These are phyloP conservation scores for Taiozyma sp. DNA, from an alignment of 1,139 yeast species.

Conservation along the genomic window DNA sequence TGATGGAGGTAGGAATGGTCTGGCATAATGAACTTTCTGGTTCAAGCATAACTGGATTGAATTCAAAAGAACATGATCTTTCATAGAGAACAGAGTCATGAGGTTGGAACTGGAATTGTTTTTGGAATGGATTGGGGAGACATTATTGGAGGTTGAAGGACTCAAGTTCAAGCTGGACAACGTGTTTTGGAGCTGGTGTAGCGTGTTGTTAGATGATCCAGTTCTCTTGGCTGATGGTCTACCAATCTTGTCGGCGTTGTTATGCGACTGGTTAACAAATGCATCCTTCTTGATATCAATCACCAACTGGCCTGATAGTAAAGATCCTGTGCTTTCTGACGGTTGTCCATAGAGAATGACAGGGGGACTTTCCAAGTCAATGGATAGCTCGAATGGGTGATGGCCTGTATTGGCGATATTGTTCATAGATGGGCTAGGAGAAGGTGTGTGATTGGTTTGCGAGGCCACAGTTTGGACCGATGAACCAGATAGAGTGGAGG, in stretches of 20 bases:
- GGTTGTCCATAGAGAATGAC: slow-evolving; percentile 78
- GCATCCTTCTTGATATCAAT: slow-evolving; percentile 26
- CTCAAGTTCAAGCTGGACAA: slow-evolving; percentile 19
- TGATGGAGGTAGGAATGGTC: slow-evolving; percentile 60
- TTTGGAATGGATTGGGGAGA: slow-evolving; percentile 19
- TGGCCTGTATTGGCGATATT: slow-evolving; percentile 15
- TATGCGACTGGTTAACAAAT: slow-evolving; percentile 12
- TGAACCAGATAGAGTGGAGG: slow-evolving; percentile 10
- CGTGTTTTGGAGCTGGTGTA: slow-evolving; percentile 17
- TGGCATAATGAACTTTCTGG: slow-evolving; percentile 63
- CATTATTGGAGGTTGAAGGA: slow-evolving; percentile 16
- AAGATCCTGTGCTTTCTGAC: slow-evolving; percentile 77
- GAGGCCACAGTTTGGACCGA: slow-evolving; percentile 3
- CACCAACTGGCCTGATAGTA: slow-evolving; percentile 68
- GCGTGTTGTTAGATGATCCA: slow-evolving; percentile 13
- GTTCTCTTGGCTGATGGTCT: slow-evolving; percentile 15
- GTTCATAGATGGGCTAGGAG: slow-evolving; percentile 5
- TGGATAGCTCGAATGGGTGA: slow-evolving; percentile 44
- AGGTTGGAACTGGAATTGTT: slow-evolving; percentile 19
- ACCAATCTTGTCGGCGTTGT: slow-evolving; percentile 15
- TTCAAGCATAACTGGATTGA: slow-evolving; percentile 60
- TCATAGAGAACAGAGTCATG: slow-evolving; percentile 13
- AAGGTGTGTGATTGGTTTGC: neutral
- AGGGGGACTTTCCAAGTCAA: slow-evolving; percentile 88
- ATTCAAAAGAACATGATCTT: slow-evolving; percentile 22